A percentile compares a stretch with the other conserved stretches of the same genome.
Evolutionary conservation across 495 filamentous ascomycete genomes (phyloP).

Genomic region (Hypomontagnella submonticulosa): DNA sequence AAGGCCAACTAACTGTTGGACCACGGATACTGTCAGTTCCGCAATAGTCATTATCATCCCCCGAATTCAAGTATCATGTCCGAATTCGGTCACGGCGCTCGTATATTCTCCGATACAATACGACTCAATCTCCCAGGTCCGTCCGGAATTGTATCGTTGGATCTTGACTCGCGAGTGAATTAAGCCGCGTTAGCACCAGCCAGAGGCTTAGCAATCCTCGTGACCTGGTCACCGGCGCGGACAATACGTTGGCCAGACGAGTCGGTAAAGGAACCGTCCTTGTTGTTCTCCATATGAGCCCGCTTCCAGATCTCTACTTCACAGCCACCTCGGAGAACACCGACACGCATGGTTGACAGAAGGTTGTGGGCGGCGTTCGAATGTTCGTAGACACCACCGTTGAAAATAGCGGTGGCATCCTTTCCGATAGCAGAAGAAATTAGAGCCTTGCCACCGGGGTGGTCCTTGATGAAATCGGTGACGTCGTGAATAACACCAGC

Average conservation of each 20-base stretch:
- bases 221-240: slow-evolving; percentile 90
- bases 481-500: slow-evolving; percentile 98
- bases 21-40: not conserved
- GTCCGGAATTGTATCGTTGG: not conserved
- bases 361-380: slow-evolving; percentile 98
- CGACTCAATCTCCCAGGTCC: not conserved
- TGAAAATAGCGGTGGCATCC: slow-evolving; percentile 99
- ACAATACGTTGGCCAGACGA: slow-evolving; percentile 83
- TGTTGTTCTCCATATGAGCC: slow-evolving; percentile 82
- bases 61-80: slow-evolving; percentile 4
- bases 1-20: not conserved
- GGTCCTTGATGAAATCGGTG: slow-evolving; percentile 92
- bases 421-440: slow-evolving; percentile 94
- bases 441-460: slow-evolving; percentile 96
- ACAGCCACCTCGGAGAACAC: slow-evolving; percentile 94
- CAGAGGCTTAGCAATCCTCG: slow-evolving; percentile 79
- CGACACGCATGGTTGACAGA: slow-evolving; percentile 94
- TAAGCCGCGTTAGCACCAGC: slow-evolving; percentile 80
- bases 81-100: not conserved
- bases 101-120: not conserved
- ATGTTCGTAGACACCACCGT: slow-evolving; percentile 98
- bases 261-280: slow-evolving; percentile 84
- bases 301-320: slow-evolving; percentile 99
- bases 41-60: slow-evolving; percentile 21
- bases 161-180: slow-evolving; percentile 1